Evolutionary conservation across 192 early-diverging fungal species (phyloP), one percentile per base, ranked within the genome.

Genomic region (Coemansia sp.): DNA sequence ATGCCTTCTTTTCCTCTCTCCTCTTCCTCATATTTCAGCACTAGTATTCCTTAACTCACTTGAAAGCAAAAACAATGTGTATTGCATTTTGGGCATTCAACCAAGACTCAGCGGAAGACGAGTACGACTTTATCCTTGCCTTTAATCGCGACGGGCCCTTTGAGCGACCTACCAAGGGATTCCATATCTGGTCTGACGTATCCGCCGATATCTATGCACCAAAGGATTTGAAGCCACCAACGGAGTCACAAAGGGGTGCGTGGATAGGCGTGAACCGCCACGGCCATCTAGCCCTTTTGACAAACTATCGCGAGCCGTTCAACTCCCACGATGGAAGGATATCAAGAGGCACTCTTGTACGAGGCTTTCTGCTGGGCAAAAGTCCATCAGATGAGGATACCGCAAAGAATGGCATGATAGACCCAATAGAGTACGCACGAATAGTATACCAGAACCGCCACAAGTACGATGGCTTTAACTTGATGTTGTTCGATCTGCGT

Each of bases 141-240:
- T 83, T 83, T 62, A 83, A 83, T 66, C 71, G 80, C 0, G 80
- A 83, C 51, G 80, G 77, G 60, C 76, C 48, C 53, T 74, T 77
- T 34, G 61, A 59, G 5, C 75, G 80, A 7, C 75, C 80, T 5
- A 83, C 80, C 1, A 34, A 26, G 14, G 68, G 65, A 0, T 73
- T 77, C 58, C 80, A 83, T 38, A 45, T 45, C 48, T 83, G 80
- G 80, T 4, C 48, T 11, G 18, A 14, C 12, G 6, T 48, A 26
- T 68, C 75, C 23, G 18, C 5, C 4, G 30, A 55, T 16, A 61
- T 77, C 21, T 72, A 60, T n/a, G 80, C 80, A n/a, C 80, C 80
- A 3, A 48, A 66, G 18, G 80, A 83, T 36, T 66, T 74, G 0
- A 62, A 68, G 63, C 80, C 80, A 10, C 16, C 12, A n/a, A 5